phyloP scores from a whole-genome alignment of 1,139 yeast species.

The Pichia sp. region DNA sequence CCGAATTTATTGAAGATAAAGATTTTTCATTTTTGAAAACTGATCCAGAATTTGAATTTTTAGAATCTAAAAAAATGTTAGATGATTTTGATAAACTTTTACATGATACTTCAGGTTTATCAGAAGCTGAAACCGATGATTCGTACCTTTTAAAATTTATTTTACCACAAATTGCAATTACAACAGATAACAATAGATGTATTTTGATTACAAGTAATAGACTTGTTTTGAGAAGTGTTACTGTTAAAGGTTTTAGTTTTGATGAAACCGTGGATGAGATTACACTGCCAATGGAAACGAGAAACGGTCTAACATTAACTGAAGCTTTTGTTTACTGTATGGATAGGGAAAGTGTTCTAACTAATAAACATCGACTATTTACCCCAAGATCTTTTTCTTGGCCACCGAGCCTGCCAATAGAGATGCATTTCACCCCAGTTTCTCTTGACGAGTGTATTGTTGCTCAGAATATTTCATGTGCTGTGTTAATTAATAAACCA shows the following conservation, averaged over 20 bases:
- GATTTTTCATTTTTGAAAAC: constrained; percentile 16
- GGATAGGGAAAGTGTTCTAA: constrained; percentile 40
- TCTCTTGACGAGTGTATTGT: constrained; percentile 52
- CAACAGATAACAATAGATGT: constrained; percentile 55
- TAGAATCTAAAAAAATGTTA: constrained; percentile 27
- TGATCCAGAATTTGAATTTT: constrained; percentile 19
- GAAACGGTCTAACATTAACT: constrained; percentile 61
- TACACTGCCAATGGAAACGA: constrained; percentile 53
- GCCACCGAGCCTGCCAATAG: constrained; percentile 85
- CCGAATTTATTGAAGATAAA: background rate
- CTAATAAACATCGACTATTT: constrained; percentile 38
- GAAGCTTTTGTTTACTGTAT: constrained; percentile 71
- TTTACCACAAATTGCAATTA: constrained; percentile 82
- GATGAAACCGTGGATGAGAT: constrained; percentile 44
- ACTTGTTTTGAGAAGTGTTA: constrained; percentile 60
- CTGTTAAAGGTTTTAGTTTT: constrained; percentile 29
- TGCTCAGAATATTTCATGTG: constrained; percentile 57
- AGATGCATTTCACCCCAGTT: constrained; percentile 64
- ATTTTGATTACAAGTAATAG: constrained; percentile 67
- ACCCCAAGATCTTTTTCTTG: constrained; percentile 35
- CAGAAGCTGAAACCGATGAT: constrained; percentile 46
- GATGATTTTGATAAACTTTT: constrained; percentile 49
- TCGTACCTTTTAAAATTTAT: constrained; percentile 65
- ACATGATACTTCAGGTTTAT: constrained; percentile 32
- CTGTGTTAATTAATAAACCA: constrained; percentile 58